Evolutionary conservation across 2,329 filamentous ascomycete genomes (phyloP).

Genomic region (Cladophialophora psammophila): DNA sequence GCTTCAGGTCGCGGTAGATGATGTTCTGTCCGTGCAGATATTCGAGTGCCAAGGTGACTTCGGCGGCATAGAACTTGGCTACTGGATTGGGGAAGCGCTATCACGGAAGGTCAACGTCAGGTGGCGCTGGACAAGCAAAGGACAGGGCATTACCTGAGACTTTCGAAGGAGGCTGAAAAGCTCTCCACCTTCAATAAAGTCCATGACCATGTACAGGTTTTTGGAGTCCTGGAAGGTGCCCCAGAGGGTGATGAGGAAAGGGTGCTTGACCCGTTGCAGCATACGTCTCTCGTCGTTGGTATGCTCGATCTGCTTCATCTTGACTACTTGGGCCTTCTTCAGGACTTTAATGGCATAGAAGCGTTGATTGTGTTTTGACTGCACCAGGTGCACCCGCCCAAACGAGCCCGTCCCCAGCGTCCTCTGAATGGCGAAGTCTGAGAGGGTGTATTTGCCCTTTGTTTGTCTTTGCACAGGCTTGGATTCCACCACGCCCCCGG

Average conservation of each 20-base stretch:
- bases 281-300: conserved; percentile 97
- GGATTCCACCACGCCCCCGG: conserved; percentile 42
- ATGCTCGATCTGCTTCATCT: conserved; percentile 99
- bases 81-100: conserved; percentile 98
- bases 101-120: conserved; percentile 27
- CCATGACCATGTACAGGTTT: conserved; percentile 99
- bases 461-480: conserved; percentile 68
- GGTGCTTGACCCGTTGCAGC: conserved; percentile 96
- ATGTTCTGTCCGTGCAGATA: conserved; percentile 95
- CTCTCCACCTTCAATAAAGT: conserved; percentile 98
- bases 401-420: conserved; percentile 97
- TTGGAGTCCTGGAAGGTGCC: conserved; percentile 95
- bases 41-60: conserved; percentile 93
- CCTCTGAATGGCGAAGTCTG: conserved; percentile 86
- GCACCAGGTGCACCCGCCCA: conserved; percentile 92
- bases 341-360: conserved; percentile 99
- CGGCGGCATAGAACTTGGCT: conserved; percentile 98
- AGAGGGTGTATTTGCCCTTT: conserved; percentile 95
- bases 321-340: conserved; percentile 98
- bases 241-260: conserved; percentile 97
- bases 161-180: conserved; percentile 94
- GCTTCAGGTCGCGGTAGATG: conserved; percentile 97
- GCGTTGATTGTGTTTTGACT: conserved; percentile 96
- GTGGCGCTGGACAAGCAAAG: conserved; percentile 9
- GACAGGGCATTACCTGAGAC: conserved; percentile 71